A percentile compares a stretch with the other conserved stretches of the same genome.
phyloP scores from a whole-genome alignment of 139 green algal species.

The Dunaliella primolecta region DNA sequence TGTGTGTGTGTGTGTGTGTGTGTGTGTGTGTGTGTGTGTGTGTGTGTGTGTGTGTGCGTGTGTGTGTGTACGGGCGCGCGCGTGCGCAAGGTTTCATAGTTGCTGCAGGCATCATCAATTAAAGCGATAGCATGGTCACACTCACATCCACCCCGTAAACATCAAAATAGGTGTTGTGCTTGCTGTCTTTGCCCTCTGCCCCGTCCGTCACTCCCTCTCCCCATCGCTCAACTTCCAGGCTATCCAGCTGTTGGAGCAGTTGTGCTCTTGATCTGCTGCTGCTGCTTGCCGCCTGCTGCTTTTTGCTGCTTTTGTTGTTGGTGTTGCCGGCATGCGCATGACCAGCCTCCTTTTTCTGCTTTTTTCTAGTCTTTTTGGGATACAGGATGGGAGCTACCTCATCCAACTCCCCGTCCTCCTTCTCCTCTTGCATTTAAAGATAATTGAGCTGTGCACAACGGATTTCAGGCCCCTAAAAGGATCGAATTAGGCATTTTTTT shows the following conservation, averaged over 20 bases:
- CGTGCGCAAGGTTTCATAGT: not conserved
- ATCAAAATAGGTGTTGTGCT: not conserved
- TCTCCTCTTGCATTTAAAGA: no score
- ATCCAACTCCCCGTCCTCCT: not conserved
- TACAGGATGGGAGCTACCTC: not conserved
- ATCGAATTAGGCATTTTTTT: no score
- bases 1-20: constrained; percentile 23
- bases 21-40: no score
- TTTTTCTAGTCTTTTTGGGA: not conserved
- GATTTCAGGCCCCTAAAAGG: no score
- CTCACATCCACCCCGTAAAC: not conserved
- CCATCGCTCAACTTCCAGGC: not conserved
- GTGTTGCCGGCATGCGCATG: no score
- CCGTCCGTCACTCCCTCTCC: no score
- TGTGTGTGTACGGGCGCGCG: not conserved
- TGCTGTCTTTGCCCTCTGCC: not conserved
- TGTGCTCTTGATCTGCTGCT: not conserved
- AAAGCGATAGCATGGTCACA: not conserved
- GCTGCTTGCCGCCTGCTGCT: not conserved
- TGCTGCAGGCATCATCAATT: constrained; percentile 19
- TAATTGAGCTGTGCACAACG: no score
- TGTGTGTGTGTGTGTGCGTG: not conserved
- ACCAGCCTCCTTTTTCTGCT: not conserved
- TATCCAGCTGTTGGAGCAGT: not conserved
- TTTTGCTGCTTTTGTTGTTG: no score